Evolutionary conservation across 805 yeast species (phyloP).

Genomic region (Myxozyma neotropica): DNA sequence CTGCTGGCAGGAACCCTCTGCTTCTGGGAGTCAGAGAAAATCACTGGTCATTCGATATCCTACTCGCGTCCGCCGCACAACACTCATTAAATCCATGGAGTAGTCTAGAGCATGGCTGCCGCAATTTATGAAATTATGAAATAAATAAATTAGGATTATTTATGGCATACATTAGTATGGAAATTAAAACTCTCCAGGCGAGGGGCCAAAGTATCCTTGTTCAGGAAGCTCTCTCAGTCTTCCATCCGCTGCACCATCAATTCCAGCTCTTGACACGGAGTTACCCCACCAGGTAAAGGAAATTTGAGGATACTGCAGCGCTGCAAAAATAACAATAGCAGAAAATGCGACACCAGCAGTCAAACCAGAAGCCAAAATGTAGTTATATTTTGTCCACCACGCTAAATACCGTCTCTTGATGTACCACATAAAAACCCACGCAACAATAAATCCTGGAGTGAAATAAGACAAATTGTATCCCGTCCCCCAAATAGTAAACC

Average conservation of each 20-base stretch:
- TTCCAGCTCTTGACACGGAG: conserved; percentile 32
- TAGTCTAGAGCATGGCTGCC: no score
- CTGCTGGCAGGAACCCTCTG: no score
- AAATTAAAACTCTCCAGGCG: conserved; percentile 38
- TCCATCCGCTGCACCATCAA: conserved; percentile 22
- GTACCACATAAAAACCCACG: conserved; percentile 59
- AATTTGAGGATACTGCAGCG: conserved; percentile 46
- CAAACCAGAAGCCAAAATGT: conserved; percentile 63
- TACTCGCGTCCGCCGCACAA: no score
- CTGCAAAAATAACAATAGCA: conserved; percentile 58
- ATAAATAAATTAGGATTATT: no score
- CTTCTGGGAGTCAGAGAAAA: no score
- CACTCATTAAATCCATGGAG: no score
- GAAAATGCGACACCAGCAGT: conserved; percentile 69
- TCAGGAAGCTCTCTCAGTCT: conserved; percentile 33
- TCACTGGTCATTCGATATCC: no score
- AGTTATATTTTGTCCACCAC: conserved; percentile 79
- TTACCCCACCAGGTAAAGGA: conserved; percentile 65
- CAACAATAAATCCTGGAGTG: conserved; percentile 48
- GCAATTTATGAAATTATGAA: no score
- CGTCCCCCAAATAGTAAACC: conserved; percentile 21
- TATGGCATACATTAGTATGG: no score
- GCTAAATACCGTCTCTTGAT: conserved; percentile 56
- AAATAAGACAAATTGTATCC: conserved; percentile 37
- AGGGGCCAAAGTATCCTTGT: conserved; percentile 41